Evolutionary conservation across 1,284 basidiomycete genomes (phyloP), one percentile per base, ranked within the genome.

Genomic region (Somion occarium): DNA sequence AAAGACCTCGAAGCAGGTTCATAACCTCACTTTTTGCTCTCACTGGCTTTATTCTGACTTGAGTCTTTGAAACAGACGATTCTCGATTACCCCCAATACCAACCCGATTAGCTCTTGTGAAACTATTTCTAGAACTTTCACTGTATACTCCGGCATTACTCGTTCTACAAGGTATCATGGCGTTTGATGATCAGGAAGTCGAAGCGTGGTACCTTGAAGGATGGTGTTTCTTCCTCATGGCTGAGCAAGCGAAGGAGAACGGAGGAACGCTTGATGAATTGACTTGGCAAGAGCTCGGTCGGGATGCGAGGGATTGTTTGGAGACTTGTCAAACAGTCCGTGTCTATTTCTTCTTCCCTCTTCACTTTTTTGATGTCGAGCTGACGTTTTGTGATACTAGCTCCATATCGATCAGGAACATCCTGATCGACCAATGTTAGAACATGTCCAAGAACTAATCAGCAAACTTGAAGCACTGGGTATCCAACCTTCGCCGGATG

Each of bases 151-250:
- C 79, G 13, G 92, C 93, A 1, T 70, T 96, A 12, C 73, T 88
- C 38, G 83, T 94, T 3, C 70, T 97, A 12, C 82, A 90, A 39
- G 87, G 85, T 3, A 78, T 94, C 23, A 86, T 95, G 66, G 81
- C 87, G 11, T 75, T 85, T 11, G 91, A 96, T 67, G 90, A 93
- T 58, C 82, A 93, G 62, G 88, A 93, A 51, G 84, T 94, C 4
- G 93, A 96, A 62, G 91, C 88, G 2, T 95, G 93, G 81, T 97
- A 97, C 66, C 79, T 96, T n/a, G 90, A 94, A 65, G 94, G 93
- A 48, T 95, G 93, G 91, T 88, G 90, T 53, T 93, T 92, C 76
- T 92, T 85, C 72, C 73, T 95, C 39, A 82, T 85, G 79, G 77
- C 80, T 0, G 83, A 89, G 62, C 76, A 81, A 53, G 78, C 79